Conservation (phyloP, 768 basidiomycete species). For the Naganishia kalamii region DNA sequence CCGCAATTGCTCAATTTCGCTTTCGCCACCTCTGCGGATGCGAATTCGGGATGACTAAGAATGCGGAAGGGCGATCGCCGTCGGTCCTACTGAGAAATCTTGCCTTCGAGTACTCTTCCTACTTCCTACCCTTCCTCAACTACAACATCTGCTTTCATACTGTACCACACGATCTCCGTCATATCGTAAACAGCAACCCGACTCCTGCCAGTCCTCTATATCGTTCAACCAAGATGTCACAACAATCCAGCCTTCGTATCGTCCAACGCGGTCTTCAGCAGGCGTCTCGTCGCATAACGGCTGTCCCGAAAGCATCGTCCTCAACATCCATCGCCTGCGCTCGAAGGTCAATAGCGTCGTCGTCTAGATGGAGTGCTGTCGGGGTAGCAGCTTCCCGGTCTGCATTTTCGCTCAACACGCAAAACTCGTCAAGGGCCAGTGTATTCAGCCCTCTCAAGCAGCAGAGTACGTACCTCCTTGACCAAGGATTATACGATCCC, state of each 20-base stretch:
- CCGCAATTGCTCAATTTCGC: background rate
- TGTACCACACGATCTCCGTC: background rate
- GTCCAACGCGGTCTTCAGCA: conserved; percentile 3
- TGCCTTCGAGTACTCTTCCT: background rate
- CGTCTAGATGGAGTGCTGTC: background rate
- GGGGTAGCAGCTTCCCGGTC: background rate
- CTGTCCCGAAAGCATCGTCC: background rate
- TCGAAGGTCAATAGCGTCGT: background rate
- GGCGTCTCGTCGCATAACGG: background rate
- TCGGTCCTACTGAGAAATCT: background rate
- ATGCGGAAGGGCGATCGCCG: conserved; percentile 15
- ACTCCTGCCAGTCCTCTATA: background rate
- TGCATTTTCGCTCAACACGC: background rate
- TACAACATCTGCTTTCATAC: background rate
- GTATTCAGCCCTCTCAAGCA: background rate
- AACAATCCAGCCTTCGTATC: background rate
- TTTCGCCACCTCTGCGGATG: conserved; percentile 11
- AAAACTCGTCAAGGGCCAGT: background rate
- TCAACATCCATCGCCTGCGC: background rate
- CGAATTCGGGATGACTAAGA: conserved; percentile 5
- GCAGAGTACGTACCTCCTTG: background rate
- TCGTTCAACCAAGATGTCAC: background rate
- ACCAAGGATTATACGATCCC: too few species aligned
- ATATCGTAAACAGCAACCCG: background rate
- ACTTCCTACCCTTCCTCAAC: background rate